These are phyloP conservation scores for Styphnolobium japonicum DNA, from an alignment of 306 rosid genomes.

Conservation along the genomic window DNA sequence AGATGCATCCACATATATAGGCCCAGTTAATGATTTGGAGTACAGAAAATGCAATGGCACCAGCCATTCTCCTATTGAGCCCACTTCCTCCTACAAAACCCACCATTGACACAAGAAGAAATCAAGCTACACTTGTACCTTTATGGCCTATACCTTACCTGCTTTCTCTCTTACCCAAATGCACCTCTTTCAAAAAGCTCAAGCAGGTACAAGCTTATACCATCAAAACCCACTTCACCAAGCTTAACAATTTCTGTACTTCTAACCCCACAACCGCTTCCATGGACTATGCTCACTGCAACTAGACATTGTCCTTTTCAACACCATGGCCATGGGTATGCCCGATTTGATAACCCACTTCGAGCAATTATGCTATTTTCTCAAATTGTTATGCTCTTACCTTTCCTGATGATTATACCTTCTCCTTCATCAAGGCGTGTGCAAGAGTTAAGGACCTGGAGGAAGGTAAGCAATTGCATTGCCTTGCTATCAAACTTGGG, in stretches of 20 bases:
- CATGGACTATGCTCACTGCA: conserved; percentile 64
- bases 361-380: conserved; percentile 51
- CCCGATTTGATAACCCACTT: conserved; percentile 56
- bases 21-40: no score
- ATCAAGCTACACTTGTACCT: conserved; percentile 7
- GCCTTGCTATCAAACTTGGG: conserved; percentile 60
- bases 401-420: conserved; percentile 77
- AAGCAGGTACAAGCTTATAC: conserved; percentile 74
- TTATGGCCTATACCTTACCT: conserved; percentile 34
- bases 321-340: conserved; percentile 75
- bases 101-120: conserved; percentile 23
- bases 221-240: conserved; percentile 65
- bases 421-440: conserved; percentile 76
- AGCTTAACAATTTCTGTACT: conserved; percentile 64
- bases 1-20: background rate
- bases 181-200: conserved; percentile 57
- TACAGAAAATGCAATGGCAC: conserved; percentile 55
- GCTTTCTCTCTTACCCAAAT: conserved; percentile 61
- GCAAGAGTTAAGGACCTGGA: conserved; percentile 58
- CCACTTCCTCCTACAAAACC: conserved; percentile 42
- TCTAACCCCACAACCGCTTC: conserved; percentile 36
- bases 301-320: conserved; percentile 60
- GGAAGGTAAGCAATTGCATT: conserved; percentile 77
- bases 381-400: conserved; percentile 30
- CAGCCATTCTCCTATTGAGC: conserved; percentile 37